Evolutionary conservation across 2,329 filamentous ascomycete genomes (phyloP), one percentile per base, ranked within the genome.

Genomic region (Hypoxylon sp.): DNA sequence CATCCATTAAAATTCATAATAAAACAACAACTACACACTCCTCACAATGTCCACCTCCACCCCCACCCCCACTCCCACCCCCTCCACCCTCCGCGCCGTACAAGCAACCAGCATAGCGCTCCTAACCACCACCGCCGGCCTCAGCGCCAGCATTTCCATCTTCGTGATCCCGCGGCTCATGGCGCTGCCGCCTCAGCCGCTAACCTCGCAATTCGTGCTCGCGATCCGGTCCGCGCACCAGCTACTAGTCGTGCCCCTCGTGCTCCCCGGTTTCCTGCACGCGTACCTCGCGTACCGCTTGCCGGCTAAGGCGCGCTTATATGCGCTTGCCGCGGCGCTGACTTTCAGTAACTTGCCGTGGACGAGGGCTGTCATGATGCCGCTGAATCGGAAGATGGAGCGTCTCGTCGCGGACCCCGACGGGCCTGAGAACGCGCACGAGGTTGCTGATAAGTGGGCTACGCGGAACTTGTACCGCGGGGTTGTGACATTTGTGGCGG

Each of bases 121-220:
- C 49, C 82, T 85, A 38, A 81, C 83, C 21, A 81, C 83, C 60
- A 73, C 84, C 2, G 74, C 79, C 6, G 83, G 82, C 53, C 71
- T 76, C 63, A 77, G 74, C 51, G 70, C 82, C 49, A 71, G 77
- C 46, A 65, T 83, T 58, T 87, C 84, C 5, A 71, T 80, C 73
- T 78, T 82, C 63, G 67, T 80, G n/a, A 73, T 86, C 1, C 87
- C 87, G 1, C 81, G 84, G 43, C 77, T 89, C 7, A 82, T 90
- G 63, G 80, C 85, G 64, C 84, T 86, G 0, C 88, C 88, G 1
- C 82, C 84, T 0, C 83, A 83, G 1, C 77, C 89, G 10, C 83
- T 89, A 66, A 83, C 86, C 32, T 80, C 80, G 41, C 87, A 90
- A 77, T 90, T 86, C 86, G 72, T 76, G 63, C 79, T 75, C 43